These are phyloP conservation scores for Vickermania spadyakhi DNA, from an alignment of 208 protist genomes.

Conservation along the genomic window DNA sequence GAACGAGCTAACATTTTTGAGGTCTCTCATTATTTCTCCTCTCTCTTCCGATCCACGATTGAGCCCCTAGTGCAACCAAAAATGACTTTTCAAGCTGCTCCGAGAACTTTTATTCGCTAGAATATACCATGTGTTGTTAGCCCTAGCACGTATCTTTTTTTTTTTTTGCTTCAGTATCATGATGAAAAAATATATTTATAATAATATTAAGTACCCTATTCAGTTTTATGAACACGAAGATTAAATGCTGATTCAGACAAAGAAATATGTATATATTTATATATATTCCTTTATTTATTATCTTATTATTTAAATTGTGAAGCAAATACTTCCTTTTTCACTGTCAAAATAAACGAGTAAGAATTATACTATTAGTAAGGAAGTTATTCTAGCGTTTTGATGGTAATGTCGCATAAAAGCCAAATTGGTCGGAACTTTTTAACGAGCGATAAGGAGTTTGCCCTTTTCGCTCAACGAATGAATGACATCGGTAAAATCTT, in stretches of 20 bases:
- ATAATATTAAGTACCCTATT: no score
- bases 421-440: slow-evolving; percentile 9
- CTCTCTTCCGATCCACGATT: slow-evolving; percentile 16
- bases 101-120: no score
- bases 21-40: slow-evolving; percentile 29
- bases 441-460: slow-evolving; percentile 13
- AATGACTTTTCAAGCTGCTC: slow-evolving; percentile 30
- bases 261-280: slow-evolving; percentile 9
- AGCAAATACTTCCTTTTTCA: slow-evolving; percentile 1
- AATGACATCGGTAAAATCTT: slow-evolving; percentile 11
- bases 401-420: slow-evolving; percentile 2
- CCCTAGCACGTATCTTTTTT: no score
- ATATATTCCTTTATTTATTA: slow-evolving; percentile 9
- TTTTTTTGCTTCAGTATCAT: no score
- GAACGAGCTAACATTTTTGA: slow-evolving; percentile 54
- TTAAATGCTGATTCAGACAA: slow-evolving; percentile 26
- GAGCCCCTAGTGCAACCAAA: slow-evolving; percentile 16
- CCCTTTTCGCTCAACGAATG: slow-evolving; percentile 27
- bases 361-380: no score
- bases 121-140: no score
- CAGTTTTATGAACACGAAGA: no score
- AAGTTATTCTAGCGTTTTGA: neutral
- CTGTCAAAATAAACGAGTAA: slow-evolving; percentile 8
- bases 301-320: slow-evolving; percentile 14
- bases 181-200: no score